phyloP scores from a whole-genome alignment of 139 green algal species.

The Chlorokybus atmophyticus region DNA sequence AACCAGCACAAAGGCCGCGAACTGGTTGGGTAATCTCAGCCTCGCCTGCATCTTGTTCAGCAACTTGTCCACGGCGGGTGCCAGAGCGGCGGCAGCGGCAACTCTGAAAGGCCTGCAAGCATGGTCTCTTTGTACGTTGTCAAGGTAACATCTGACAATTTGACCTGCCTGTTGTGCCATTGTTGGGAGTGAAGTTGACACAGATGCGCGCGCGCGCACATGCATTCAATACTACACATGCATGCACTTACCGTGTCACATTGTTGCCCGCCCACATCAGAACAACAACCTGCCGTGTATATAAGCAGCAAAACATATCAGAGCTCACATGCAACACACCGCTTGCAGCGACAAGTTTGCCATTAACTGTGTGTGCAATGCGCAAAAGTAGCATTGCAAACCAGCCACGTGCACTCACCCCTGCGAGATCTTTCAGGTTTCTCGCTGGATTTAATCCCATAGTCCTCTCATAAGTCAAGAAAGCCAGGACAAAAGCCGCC shows the following conservation, averaged over 20 bases:
- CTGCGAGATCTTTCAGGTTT: constrained; percentile 25
- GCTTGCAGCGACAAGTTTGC: not conserved
- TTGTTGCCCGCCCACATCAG: constrained; percentile 31
- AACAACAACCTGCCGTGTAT: constrained; percentile 19
- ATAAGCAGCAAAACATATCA: not conserved
- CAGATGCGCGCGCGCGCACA: no score
- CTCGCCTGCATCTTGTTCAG: constrained; percentile 20
- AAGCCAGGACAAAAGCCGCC: constrained; percentile 22
- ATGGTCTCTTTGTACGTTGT: no score
- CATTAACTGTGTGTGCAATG: not conserved
- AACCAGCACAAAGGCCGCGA: no score
- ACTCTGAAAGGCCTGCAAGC: constrained; percentile 24
- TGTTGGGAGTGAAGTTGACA: no score
- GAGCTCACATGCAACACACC: not conserved
- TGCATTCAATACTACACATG: no score
- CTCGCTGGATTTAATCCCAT: constrained; percentile 24
- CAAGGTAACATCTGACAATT: no score
- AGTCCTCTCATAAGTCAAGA: constrained; percentile 25
- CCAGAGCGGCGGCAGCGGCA: constrained; percentile 15
- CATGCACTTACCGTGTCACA: no score
- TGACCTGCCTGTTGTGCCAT: no score
- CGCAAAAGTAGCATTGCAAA: not conserved
- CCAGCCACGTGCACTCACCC: constrained; percentile 8
- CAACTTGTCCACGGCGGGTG: constrained; percentile 14
- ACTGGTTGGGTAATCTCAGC: no score